Evolutionary conservation across 352 stramenopile species (phyloP), one percentile per base, ranked within the genome.

Genomic region (Globisporangium emineosum): DNA sequence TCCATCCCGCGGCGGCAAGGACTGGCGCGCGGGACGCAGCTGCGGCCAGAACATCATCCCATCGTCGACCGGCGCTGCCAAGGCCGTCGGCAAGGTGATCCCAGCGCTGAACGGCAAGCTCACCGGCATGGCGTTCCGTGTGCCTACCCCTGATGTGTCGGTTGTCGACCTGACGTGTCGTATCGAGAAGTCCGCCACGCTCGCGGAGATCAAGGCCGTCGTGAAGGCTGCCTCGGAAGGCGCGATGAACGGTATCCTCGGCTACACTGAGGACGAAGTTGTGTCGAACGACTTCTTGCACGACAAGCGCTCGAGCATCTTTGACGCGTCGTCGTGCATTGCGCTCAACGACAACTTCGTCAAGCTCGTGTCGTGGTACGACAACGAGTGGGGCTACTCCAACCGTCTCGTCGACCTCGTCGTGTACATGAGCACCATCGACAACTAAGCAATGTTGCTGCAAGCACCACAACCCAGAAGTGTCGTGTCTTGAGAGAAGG

Each of bases 31-130:
- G 69, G 97, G 97, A 72, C 96, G 97, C 86, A 96, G 90, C 67
- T 96, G 91, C 32, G 98, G 86, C 83, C 98, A 97, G 82, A 99
- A 99, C 91, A 99, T 99, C 78, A 99, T 99, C 73, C 97, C 97
- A 21, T 98, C 88, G 58, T 98, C 93, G 17, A 99, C 97, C 27
- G 97, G 97, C 53, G 97, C 97, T 27, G 97, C 97, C 72, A 99
- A 99, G 91, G 97, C 97, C 69, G 97, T 99, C 65, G 98, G 96
- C 73, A 99, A 99, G 89, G 96, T 99, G 73, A 99, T 99, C 71
- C 93, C 93, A 32, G 78, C 80, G 64, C 75, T 97, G 60, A 97
- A 97, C 73, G 91, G 91, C 65, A 97, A 97, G 81, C 76, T 97
- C 57, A 97, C 90, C 25, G 88, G 90, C 67, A 97, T 97, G 88